Evolutionary conservation across 2,329 filamentous ascomycete genomes (phyloP), one percentile per base, ranked within the genome.

Genomic region (Colletotrichum acutatum): DNA sequence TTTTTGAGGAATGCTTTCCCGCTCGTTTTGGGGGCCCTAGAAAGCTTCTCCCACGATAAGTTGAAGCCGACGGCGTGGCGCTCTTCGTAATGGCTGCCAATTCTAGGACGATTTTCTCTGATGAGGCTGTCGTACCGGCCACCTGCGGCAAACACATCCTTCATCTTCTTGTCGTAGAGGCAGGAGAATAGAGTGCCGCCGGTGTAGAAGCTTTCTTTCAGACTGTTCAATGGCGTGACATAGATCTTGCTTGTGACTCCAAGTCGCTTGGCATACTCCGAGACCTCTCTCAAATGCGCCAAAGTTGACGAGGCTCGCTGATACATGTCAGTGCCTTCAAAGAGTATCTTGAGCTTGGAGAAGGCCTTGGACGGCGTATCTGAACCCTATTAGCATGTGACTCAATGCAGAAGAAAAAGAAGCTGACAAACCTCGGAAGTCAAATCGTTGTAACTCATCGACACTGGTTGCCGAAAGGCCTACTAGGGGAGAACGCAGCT

Each of bases 41-140:
- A 92, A 4, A 98, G 86, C 70, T 93, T 91, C 78, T 98, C 95
- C 91, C 95, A 97, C 28, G 94, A 94, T 53, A 98, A 85, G 78
- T 95, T 97, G 79, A 98, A 96, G 1, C 97, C 97, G 12, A 98
- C 97, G 5, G 95, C 96, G 79, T 97, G 94, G 24, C 91, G 90
- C 77, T 92, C 91, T 68, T 90, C 87, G 56, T 89, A 86, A 69
- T 89, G 89, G 28, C 87, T 88, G 53, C 90, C 87, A 54, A 91
- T 89, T 75, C 91, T 92, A 5, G 94, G 93, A 9, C 92, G 90
- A 78, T 97, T 94, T 74, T 97, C 94, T 79, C 92, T 91, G 75
- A 99, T 96, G 24, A 99, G 85, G 60, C 91, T 91, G 80, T 99
- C 97, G 80, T 99, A 99, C 61, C 97, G 91, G 2, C 97, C 97